phyloP scores from a whole-genome alignment of 1,284 basidiomycete species.

The Malassezia furfur region DNA sequence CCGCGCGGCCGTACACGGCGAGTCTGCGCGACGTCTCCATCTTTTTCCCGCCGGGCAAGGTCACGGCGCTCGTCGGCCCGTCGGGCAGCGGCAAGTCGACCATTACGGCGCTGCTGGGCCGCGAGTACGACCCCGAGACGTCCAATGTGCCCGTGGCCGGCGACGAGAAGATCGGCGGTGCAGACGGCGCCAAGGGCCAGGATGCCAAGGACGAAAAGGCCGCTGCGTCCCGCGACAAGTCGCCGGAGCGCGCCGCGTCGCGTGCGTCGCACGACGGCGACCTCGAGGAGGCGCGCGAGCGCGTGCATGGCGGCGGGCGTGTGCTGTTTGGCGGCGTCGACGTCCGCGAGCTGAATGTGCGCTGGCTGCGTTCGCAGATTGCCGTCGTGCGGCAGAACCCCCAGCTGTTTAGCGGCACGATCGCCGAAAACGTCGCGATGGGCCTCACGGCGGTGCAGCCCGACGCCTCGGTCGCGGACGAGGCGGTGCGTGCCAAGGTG shows the following conservation, averaged over 20 bases:
- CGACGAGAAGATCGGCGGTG: too few relatives aligned
- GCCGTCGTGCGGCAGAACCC: conserved; percentile 51
- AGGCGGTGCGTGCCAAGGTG: conserved; percentile 41
- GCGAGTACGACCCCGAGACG: conserved; percentile 50
- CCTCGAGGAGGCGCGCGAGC: conserved; percentile 12
- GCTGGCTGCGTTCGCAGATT: conserved; percentile 50
- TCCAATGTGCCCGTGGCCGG: conserved; percentile 15
- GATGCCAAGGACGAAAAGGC: not conserved
- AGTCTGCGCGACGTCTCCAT: conserved; percentile 34
- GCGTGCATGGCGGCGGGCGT: conserved; percentile 25
- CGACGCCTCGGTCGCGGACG: conserved; percentile 11
- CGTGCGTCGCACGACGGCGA: conserved; percentile 1
- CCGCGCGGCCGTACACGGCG: conserved; percentile 28
- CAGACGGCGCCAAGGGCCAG: too few relatives aligned
- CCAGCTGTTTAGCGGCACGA: conserved; percentile 39
- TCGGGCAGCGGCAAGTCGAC: conserved; percentile 49
- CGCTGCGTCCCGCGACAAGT: too few relatives aligned
- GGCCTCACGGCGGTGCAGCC: conserved; percentile 29
- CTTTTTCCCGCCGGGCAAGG: conserved; percentile 31
- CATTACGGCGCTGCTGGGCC: conserved; percentile 48
- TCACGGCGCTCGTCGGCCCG: conserved; percentile 48
- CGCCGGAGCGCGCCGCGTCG: not conserved
- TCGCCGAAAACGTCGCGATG: conserved; percentile 45
- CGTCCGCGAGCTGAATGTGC: conserved; percentile 48
- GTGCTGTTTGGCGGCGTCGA: conserved; percentile 46